Percentiles rank a stretch among this genome's conserved stretches.
phyloP scores from a whole-genome alignment of 805 yeast species.

The Yarrowia alimentaria region DNA sequence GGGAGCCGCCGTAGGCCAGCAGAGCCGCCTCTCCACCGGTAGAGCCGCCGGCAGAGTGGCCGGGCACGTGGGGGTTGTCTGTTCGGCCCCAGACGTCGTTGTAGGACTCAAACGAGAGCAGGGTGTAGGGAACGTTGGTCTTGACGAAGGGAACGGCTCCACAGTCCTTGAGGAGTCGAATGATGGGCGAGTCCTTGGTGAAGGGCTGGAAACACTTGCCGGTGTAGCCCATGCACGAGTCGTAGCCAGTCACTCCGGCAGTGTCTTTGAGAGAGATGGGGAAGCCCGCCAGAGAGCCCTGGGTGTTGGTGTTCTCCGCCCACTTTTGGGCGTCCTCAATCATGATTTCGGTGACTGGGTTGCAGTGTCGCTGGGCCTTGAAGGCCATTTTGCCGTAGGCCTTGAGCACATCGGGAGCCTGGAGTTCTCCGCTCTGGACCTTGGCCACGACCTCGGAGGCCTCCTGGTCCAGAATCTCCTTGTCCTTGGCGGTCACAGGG shows the following conservation, averaged over 20 bases:
- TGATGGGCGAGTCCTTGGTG: conserved; percentile 44
- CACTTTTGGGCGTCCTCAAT: conserved; percentile 67
- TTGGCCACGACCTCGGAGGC: conserved; percentile 46
- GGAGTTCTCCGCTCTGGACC: conserved; percentile 49
- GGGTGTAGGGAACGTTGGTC: conserved; percentile 56
- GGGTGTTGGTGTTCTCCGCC: conserved; percentile 51
- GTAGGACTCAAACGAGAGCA: conserved; percentile 56
- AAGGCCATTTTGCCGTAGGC: conserved; percentile 68
- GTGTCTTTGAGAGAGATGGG: conserved; percentile 66
- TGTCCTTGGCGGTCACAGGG: conserved; percentile 41
- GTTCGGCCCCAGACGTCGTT: conserved; percentile 55
- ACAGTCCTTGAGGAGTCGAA: conserved; percentile 47
- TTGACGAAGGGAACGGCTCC: conserved; percentile 58
- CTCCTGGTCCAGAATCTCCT: conserved; percentile 42
- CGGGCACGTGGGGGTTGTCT: conserved; percentile 50
- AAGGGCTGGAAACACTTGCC: conserved; percentile 45
- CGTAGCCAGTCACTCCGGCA: conserved; percentile 49
- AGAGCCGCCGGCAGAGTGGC: conserved; percentile 53
- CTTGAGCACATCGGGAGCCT: conserved; percentile 53
- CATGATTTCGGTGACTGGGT: conserved; percentile 59
- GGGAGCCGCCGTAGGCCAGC: conserved; percentile 48
- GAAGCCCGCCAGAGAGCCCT: conserved; percentile 62
- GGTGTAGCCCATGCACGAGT: conserved; percentile 54
- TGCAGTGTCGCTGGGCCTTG: conserved; percentile 57
- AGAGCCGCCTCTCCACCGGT: conserved; percentile 55